Evolutionary conservation across 192 early-diverging fungal species (phyloP).

Genomic region (Backusella morwellensis): DNA sequence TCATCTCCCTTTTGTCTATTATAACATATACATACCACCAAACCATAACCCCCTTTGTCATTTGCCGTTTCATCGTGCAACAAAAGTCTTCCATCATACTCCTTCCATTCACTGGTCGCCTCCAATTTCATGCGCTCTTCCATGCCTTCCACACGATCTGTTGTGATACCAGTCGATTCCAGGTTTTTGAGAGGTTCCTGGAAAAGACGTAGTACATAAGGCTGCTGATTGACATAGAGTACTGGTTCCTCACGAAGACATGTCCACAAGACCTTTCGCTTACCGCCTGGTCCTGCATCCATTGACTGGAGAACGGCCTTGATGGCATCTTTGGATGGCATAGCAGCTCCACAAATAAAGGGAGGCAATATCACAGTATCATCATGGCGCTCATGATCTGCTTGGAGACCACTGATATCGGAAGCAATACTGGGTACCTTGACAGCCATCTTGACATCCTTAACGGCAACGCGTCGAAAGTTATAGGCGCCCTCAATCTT

Average conservation of each 20-base stretch:
- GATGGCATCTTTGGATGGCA: conserved; percentile 63
- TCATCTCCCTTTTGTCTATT: background rate
- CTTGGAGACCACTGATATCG: conserved; percentile 12
- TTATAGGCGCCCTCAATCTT: conserved; percentile 63
- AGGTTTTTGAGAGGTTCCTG: conserved; percentile 64
- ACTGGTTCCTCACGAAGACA: conserved; percentile 66
- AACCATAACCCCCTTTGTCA: conserved; percentile 41
- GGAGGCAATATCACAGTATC: conserved; percentile 20
- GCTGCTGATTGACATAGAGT: conserved; percentile 56
- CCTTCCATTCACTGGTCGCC: conserved; percentile 43
- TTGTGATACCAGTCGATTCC: conserved; percentile 61
- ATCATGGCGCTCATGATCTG: conserved; percentile 21
- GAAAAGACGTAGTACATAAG: conserved; percentile 60
- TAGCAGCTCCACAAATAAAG: conserved; percentile 57
- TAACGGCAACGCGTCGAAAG: conserved; percentile 49
- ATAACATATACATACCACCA: conserved; percentile 39
- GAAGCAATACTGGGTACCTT: background rate
- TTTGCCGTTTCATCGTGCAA: conserved; percentile 56
- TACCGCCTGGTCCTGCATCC: conserved; percentile 46
- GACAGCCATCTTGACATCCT: conserved; percentile 22
- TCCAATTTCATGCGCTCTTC: conserved; percentile 61
- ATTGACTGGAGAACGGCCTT: conserved; percentile 42
- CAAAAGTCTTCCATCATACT: conserved; percentile 51
- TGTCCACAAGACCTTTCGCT: conserved; percentile 54
- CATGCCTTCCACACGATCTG: conserved; percentile 63